phyloP scores from a whole-genome alignment of 345 rosid genomes.

The Arabidopsis suecica region DNA sequence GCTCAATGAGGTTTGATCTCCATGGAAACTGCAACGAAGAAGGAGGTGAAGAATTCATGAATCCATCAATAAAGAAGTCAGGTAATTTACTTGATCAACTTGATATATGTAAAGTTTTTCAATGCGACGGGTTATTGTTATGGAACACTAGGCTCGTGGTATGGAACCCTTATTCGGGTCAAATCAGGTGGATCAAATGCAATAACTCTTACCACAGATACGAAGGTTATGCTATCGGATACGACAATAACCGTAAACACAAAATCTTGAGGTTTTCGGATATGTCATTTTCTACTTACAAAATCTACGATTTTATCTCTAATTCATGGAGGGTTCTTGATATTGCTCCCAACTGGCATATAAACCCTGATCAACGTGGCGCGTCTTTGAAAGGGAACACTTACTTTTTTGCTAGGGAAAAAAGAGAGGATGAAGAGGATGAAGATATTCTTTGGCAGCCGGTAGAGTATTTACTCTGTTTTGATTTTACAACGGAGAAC shows the following conservation, averaged over 20 bases:
- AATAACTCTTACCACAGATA: neutral
- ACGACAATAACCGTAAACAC: neutral
- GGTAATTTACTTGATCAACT: neutral
- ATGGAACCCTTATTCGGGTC: neutral
- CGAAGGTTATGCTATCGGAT: neutral
- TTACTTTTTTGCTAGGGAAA: too few relatives aligned
- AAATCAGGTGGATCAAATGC: neutral
- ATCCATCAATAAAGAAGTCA: neutral
- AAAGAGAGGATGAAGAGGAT: too few relatives aligned
- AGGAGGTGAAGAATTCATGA: neutral
- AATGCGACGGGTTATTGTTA: constrained; percentile 1
- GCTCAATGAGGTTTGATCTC: neutral
- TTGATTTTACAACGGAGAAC: neutral
- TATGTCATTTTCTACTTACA: too few relatives aligned
- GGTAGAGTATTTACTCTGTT: neutral
- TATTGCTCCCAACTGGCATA: neutral
- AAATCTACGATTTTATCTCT: too few relatives aligned
- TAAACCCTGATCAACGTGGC: neutral
- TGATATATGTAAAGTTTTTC: neutral
- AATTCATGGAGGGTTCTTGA: neutral
- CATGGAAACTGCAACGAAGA: neutral
- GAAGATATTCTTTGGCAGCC: too few relatives aligned
- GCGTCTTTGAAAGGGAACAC: too few relatives aligned
- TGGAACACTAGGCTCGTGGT: neutral
- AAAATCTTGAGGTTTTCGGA: constrained; percentile 1